Evolutionary conservation across 371 early-diverging fungal genomes (phyloP).

Genomic region (Rhizopus delemar): DNA sequence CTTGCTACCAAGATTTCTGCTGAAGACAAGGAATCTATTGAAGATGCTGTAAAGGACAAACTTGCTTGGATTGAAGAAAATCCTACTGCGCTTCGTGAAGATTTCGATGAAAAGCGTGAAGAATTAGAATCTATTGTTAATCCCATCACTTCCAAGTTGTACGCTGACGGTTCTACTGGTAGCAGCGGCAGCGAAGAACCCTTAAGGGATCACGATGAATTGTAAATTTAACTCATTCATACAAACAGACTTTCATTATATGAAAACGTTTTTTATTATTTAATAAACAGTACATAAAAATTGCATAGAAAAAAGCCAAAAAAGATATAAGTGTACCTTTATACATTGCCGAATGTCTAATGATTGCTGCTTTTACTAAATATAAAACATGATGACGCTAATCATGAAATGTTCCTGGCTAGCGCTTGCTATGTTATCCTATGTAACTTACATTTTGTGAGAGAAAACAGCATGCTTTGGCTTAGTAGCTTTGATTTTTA

Average conservation of each 20-base stretch:
- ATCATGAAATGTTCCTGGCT: no score
- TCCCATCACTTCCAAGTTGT: conserved; percentile 86
- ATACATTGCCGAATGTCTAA: conserved; percentile 10
- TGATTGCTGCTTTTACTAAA: conserved; percentile 42
- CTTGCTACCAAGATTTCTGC: conserved; percentile 76
- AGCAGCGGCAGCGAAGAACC: conserved; percentile 62
- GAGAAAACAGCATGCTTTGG: no score
- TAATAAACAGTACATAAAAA: conserved; percentile 11
- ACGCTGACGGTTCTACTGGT: conserved; percentile 60
- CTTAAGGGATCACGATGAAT: conserved; percentile 73
- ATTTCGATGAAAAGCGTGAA: conserved; percentile 79
- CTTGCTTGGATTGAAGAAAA: conserved; percentile 82
- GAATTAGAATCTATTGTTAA: conserved; percentile 85
- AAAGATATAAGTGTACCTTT: conserved; percentile 5
- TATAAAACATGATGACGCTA: no score
- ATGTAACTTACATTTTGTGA: no score
- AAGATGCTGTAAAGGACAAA: conserved; percentile 85
- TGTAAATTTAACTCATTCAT: conserved; percentile 44
- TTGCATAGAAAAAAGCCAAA: not conserved
- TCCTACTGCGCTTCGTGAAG: conserved; percentile 71
- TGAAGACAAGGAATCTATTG: conserved; percentile 83
- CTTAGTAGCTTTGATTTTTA: no score
- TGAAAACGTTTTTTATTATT: not conserved
- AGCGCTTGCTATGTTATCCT: no score
- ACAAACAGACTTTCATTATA: no score